Evolutionary conservation across 1,139 yeast genomes (phyloP), one percentile per base, ranked within the genome.

Genomic region (Pneumocystis oryctolagi): DNA sequence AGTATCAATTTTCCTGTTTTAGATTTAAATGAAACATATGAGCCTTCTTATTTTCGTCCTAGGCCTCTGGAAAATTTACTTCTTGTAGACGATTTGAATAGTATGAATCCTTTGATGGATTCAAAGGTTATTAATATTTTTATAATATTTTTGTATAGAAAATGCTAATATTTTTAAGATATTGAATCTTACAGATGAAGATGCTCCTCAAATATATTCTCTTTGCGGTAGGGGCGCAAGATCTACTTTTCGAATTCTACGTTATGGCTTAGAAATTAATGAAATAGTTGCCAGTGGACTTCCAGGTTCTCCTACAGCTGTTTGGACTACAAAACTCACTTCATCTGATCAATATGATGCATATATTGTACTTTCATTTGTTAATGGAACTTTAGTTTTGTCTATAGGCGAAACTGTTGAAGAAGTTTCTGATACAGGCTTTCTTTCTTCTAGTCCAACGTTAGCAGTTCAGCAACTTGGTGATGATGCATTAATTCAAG

Each of bases 401-500:
- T 80, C 87, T 1, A 84, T 88, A 62, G 90, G 89, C 3, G 95
- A 87, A 65, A 84, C 82, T 0, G 89, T 88, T 3, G 89, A 85
- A 67, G 92, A 87, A 69, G 87, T 85, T 3, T 76, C 79, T 3
- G 85, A 85, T 66, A 82, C 92, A 0, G 82, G 85, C 1, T 78
- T 88, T 32, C 73, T 80, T 0, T 70, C 78, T 0, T 77, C 80
- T 47, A 83, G 82, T 47, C 78, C 82, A 1, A 89, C 97, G 0
- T 69, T 90, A 2, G 82, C 81, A 1, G 84, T 88, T 0, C 84
- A 82, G 63, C 89, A 85, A 69, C 78, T 90, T 62, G 95, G 95
- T 0, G 69, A 69, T 1, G 71, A 74, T 12, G 82, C 94, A 0
- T 73, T 89, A 0, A 80, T 85, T 2, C 98, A 92, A 71, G 79